Percentiles rank a stretch among this genome's conserved stretches.
phyloP scores from a whole-genome alignment of 352 stramenopile species.

The Phytophthora hibernalis region DNA sequence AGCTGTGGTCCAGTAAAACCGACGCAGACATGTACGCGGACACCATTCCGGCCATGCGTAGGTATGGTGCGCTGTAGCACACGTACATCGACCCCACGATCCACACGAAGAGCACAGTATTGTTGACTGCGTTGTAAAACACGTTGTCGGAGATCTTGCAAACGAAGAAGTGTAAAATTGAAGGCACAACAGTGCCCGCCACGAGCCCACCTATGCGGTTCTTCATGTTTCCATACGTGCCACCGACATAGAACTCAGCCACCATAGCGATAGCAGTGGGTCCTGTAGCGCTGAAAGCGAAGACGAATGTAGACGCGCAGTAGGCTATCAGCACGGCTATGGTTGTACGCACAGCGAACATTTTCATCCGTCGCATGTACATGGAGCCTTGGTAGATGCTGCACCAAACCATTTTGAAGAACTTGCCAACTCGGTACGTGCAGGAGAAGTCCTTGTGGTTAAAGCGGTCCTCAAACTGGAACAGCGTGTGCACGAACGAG shows the following conservation, averaged over 20 bases:
- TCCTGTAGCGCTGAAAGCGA: slow-evolving; percentile 65
- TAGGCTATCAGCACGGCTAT: slow-evolving; percentile 60
- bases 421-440: slow-evolving; percentile 52
- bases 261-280: slow-evolving; percentile 76
- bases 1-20: slow-evolving; percentile 64
- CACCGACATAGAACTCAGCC: slow-evolving; percentile 63
- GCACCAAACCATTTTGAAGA: slow-evolving; percentile 50
- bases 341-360: slow-evolving; percentile 68
- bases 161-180: slow-evolving; percentile 77
- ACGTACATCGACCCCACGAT: slow-evolving; percentile 76
- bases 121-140: slow-evolving; percentile 66
- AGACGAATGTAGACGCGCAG: slow-evolving; percentile 69
- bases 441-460: slow-evolving; percentile 71
- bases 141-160: slow-evolving; percentile 52
- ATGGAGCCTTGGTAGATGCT: slow-evolving; percentile 48
- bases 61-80: slow-evolving; percentile 66
- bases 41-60: slow-evolving; percentile 66
- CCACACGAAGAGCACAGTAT: slow-evolving; percentile 70
- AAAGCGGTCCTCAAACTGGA: slow-evolving; percentile 67
- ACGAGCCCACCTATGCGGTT: slow-evolving; percentile 74
- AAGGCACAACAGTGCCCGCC: slow-evolving; percentile 74
- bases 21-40: slow-evolving; percentile 71
- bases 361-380: slow-evolving; percentile 49
- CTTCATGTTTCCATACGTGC: slow-evolving; percentile 71
- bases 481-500: slow-evolving; percentile 64